These are phyloP conservation scores for Isabelozyma gotoi DNA, from an alignment of 805 yeast genomes.

Conservation along the genomic window DNA sequence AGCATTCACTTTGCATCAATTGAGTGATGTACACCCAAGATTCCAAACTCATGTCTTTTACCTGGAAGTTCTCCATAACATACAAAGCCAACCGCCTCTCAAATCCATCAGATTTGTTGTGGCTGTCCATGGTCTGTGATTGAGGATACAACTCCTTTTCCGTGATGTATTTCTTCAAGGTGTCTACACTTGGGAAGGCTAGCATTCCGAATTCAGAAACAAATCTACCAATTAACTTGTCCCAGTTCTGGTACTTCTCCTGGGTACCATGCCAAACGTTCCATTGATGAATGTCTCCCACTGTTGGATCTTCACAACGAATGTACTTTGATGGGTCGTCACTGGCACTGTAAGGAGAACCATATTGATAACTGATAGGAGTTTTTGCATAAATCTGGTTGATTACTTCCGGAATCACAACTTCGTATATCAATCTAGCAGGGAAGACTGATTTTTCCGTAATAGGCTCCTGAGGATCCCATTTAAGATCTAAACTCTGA, in stretches of 20 bases:
- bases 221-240: slow-evolving; percentile 46
- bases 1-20: slow-evolving; percentile 51
- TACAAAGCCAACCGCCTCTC: slow-evolving; percentile 47
- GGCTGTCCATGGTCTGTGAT: slow-evolving; percentile 42
- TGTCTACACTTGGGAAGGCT: slow-evolving; percentile 40
- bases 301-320: slow-evolving; percentile 32
- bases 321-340: not conserved
- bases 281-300: slow-evolving; percentile 57
- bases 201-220: slow-evolving; percentile 57
- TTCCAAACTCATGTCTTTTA: slow-evolving; percentile 32
- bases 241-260: slow-evolving; percentile 50
- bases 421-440: slow-evolving; percentile 44
- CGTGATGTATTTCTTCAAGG: slow-evolving; percentile 35
- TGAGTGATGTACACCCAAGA: slow-evolving; percentile 53
- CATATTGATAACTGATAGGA: slow-evolving; percentile 42
- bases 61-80: slow-evolving; percentile 44
- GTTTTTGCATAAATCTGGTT: slow-evolving; percentile 6
- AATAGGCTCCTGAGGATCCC: slow-evolving; percentile 21
- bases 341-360: slow-evolving; percentile 50
- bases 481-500: slow-evolving; percentile 29
- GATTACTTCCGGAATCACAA: slow-evolving; percentile 35
- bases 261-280: slow-evolving; percentile 57
- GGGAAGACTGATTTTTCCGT: slow-evolving; percentile 37
- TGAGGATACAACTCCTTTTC: slow-evolving; percentile 46
- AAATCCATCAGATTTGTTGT: slow-evolving; percentile 50